Evolutionary conservation across 176 grass and related monocot genomes (phyloP), one percentile per base, ranked within the genome.

Genomic region (Rhynchospora breviuscula): DNA sequence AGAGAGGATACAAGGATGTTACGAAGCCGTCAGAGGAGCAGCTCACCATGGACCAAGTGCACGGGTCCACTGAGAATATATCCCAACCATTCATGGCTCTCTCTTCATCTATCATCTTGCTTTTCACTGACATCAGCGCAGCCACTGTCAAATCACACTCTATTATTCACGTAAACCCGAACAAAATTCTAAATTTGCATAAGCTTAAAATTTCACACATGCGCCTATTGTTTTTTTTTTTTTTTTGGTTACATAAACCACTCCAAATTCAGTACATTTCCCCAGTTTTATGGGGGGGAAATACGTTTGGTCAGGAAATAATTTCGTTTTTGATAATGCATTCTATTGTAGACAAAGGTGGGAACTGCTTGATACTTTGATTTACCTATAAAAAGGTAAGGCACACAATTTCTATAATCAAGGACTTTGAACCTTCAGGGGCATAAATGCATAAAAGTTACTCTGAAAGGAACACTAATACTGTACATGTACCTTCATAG

Each of bases 51-150:
- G 91, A 95, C 96, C 96, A 99, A 59, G 96, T 99, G 83, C 96
- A 99, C 4, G 96, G 96, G 86, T 99, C 96, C 10, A 99, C 96
- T 47, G 96, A 99, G 88, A 91, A 88, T 88, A 99, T 95, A 82
- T 99, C 96, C 96, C 91, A 95, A 58, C 74, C 85, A 18, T 83
- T 82, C 93, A 93, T 99, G 53, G 75, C 83, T 85, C 89, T 85
- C 58, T 83, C 92, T 82, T 95, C 92, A 70, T 95, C 96, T 84
- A 89, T 88, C 89, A 99, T 90, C 88, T 84, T 86, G 88, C 89
- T 92, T 86, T 99, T 99, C 71, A 95, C 88, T 74, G 91, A 89
- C 89, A 99, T 95, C 70, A 95, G 89, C 70, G 96, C 96, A 72
- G 89, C 96, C 92, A 99, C 96, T 98, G 95, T 63, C 69, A 73